Evolutionary conservation across 257 asterid species (phyloP).

Genomic region (Solanum ahanhuiri): DNA sequence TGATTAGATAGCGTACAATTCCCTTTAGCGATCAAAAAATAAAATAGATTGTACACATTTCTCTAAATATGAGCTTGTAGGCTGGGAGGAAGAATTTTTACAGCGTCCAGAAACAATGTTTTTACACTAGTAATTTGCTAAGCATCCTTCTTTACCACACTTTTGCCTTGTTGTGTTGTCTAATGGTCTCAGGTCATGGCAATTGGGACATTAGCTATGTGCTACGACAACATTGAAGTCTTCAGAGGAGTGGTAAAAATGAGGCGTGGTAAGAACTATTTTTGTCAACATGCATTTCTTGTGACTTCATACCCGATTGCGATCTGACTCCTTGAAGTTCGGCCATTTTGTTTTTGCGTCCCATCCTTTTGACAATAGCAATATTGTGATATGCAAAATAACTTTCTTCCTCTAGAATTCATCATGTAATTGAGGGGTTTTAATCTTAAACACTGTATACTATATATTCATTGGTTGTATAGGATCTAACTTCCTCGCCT

Average conservation of each 20-base stretch:
- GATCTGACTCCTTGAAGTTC: neutral
- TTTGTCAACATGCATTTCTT: neutral
- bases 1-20: neutral
- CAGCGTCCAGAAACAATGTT: neutral
- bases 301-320: neutral
- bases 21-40: neutral
- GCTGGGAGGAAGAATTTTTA: neutral
- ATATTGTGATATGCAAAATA: neutral
- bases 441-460: neutral
- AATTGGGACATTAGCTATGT: conserved; percentile 86
- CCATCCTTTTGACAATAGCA: neutral
- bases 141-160: neutral
- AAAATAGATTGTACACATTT: neutral
- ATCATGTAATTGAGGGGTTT: neutral
- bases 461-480: neutral
- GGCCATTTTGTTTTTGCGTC: neutral
- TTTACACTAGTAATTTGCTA: neutral
- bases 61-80: neutral
- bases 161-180: neutral
- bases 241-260: conserved; percentile 92
- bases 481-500: neutral
- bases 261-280: conserved; percentile 79
- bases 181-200: conserved; percentile 71
- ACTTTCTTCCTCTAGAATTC: neutral
- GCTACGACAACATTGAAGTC: conserved; percentile 87